Evolutionary conservation across 257 asterid species (phyloP), one percentile per base, ranked within the genome.

Genomic region (Striga asiatica): DNA sequence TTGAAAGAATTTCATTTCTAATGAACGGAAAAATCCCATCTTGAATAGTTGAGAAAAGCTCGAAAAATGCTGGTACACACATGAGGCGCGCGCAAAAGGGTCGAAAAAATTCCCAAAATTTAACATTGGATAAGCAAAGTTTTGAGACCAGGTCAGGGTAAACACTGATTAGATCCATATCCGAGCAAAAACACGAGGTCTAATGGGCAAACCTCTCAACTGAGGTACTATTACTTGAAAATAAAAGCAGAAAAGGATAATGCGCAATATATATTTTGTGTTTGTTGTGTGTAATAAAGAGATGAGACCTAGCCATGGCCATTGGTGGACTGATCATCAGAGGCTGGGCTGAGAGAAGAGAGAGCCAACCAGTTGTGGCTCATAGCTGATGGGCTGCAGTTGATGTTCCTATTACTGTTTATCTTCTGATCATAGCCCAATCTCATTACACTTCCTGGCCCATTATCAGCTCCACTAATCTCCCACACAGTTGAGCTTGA

Each of bases 321-420:
- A 47, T 41, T 71, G 71, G 60, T 68, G 24, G 78, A 81, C n/a
- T n/a, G n/a, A 34, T 78, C 76, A 45, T 74, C 76, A 8, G 83
- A 65, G 42, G 74, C 79, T 9, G 77, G 52, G 56, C 65, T 80
- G 45, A 71, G 68, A 65, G 79, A 59, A 17, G 88, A 77, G 56
- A 86, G 67, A 16, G 93, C 91, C 57, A 81, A 71, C 94, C 94
- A 82, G 48, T 72, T 81, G 4, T 72, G 78, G 4, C 76, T 75
- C 37, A 53, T 71, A 13, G 79, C 60, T 0, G 82, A 64, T 24
- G 66, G 68, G 62, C 64, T 59, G 60, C 75, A 38, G 16, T 19
- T 22, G 5, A 45, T 31, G 58, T 61, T 35, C 9, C 37, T 31
- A 55, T 56, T 43, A 37, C 65, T 64, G 35, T 63, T 65, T 48